Evolutionary conservation across 495 filamentous ascomycete genomes (phyloP), one percentile per base, ranked within the genome.

Genomic region (Penicillium cosmopolitanum): DNA sequence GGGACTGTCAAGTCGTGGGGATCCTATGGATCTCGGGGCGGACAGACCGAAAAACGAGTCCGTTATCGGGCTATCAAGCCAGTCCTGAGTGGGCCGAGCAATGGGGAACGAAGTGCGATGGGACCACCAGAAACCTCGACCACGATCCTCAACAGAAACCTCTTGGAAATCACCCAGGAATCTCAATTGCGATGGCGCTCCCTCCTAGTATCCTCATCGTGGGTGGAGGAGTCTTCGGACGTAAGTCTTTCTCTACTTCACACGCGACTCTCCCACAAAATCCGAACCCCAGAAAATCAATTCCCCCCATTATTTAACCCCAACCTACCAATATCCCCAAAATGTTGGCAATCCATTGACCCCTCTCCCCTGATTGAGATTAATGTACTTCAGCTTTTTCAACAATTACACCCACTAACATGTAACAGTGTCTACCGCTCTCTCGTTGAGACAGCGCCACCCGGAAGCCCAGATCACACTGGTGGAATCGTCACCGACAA

Each of bases 171-270:
- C 52, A n/a, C 33, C 8, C 28, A 57, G 51, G 50, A 50, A 50
- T 23, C 36, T 23, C 36, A 35, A 56, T 43, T 15, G 59, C 48
- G 53, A 80, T 80, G 77, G 66, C 72, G 36, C 57, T 80, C 40
- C 76, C 77, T 6, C 50, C 64, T 9, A 85, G 83, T 33, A 87
- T 93, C 60, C 76, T 93, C 52, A 91, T 94, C 57, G 75, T 93
- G 11, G 90, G 90, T 61, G 85, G 87, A 48, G 90, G 90, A 50
- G 87, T 92, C 58, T 93, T 93, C 61, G 90, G 90, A 64, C 81
- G 83, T 85, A 66, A 71, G 78, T 75, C 4, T 23, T 16, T 31
- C 28, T 31, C 28, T 31, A 31, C 11, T 18, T 3, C 25, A 33
- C 19, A n/a, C 18, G 28, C 34, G 44, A 48, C 46, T 25, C 15